Evolutionary conservation across 108 stramenopile species (phyloP).

Genomic region (Epithemia pelagica): DNA sequence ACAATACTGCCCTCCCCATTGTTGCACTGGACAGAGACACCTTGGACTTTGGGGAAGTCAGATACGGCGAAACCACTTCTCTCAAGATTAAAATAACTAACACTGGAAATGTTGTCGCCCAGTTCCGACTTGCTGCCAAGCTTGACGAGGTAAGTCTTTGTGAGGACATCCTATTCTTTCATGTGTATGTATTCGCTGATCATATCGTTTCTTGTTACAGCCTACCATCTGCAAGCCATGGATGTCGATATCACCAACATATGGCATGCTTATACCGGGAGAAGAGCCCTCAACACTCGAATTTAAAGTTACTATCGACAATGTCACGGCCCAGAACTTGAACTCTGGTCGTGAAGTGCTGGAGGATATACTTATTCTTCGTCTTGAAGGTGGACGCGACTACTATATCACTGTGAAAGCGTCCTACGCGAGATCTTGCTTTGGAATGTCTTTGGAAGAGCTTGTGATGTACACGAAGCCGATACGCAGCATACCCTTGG

Average conservation of each 20-base stretch:
- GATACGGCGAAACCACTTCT: slow-evolving; percentile 57
- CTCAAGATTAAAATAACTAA: slow-evolving; percentile 76
- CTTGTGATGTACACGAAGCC: slow-evolving; percentile 86
- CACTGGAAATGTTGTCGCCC: slow-evolving; percentile 81
- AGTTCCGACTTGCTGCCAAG: slow-evolving; percentile 90
- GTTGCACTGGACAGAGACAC: slow-evolving; percentile 69
- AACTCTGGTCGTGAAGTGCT: slow-evolving; percentile 80
- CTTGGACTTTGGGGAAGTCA: slow-evolving; percentile 73
- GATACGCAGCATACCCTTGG: slow-evolving; percentile 77
- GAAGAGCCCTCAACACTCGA: slow-evolving; percentile 62
- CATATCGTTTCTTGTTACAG: too few relatives aligned
- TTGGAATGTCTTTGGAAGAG: slow-evolving; percentile 88
- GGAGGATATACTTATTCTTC: slow-evolving; percentile 87
- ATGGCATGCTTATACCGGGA: slow-evolving; percentile 90
- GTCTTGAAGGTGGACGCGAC: slow-evolving; percentile 93
- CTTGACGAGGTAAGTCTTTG: slow-evolving; percentile 76
- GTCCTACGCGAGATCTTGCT: slow-evolving; percentile 84
- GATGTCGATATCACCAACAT: slow-evolving; percentile 82
- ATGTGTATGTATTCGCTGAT: not conserved
- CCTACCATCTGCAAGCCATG: slow-evolving; percentile 79
- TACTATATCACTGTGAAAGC: slow-evolving; percentile 85
- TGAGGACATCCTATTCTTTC: not conserved
- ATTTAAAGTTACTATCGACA: slow-evolving; percentile 74
- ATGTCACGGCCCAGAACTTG: slow-evolving; percentile 64
- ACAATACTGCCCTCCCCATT: slow-evolving; percentile 83